Base-by-base conservation (phyloP, 257 asterid species). In the Solanum etuberosum region DNA sequence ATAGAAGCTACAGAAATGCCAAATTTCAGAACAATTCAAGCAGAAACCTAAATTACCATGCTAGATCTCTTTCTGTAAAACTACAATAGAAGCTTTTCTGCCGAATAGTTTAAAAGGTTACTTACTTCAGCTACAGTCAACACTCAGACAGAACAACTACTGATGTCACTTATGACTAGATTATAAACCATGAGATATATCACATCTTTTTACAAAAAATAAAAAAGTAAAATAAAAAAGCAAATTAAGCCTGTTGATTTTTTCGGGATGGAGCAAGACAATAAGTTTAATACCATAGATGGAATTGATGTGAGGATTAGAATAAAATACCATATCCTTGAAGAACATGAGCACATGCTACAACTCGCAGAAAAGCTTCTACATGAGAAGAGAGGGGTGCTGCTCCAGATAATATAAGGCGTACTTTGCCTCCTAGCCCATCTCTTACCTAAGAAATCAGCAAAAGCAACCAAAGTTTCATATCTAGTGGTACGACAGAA, bases 341-440 rank as follows among this genome's bases (percentile, higher is more conserved):
- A 88, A 96, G 98, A 87, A 96, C 99, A 87, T 93, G 91, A 90
- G 94, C 83, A 80, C 99, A 91, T 86, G 99, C 86, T 32, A 96
- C 99, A 40, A 97, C 98, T 91, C 97, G 91, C 83, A 97, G 90
- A 92, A 73, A 97, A 90, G 94, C 97, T 89, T 97, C 99, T 42
- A 97, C 97, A 72, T 97, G 98, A 57, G 98, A 88, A 87, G 99
- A 96, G 87, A 97, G 99, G 71, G 99, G 99, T 86, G 99, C 99
- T 88, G 98, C 99, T 88, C 99, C 99, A 40, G 99, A 97, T 92
- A 97, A 89, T 87, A 97, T 96, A 88, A 96, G 88, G 63, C 99
- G 92, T 29, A 97, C 99, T 8, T 89, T 92, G 82, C 99, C 99
- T 61, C 99, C 99, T 83, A 97, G 90, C 83, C 98, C 99, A 91